Base-by-base conservation (phyloP, 208 protist genomes). In the Sergeia podlipaevii region DNA sequence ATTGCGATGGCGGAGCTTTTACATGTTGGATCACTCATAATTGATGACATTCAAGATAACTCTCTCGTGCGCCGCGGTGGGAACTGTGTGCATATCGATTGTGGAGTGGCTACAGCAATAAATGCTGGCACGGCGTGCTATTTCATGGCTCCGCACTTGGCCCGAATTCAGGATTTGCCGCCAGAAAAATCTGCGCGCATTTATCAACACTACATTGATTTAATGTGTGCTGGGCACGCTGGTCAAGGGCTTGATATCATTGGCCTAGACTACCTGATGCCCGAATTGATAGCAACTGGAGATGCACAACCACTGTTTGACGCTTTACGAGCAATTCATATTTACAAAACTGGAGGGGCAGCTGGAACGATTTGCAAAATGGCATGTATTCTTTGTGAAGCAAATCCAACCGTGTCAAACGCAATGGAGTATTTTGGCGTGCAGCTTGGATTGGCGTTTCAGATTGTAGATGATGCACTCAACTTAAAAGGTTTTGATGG, bases 21-120 rank as follows among this genome's bases (percentile, higher is more conserved):
- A 4, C 83, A 91, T 50, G 69, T 80, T 13, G 83, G 83, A 17
- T 87, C 83, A 8, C 63, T 87, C 24, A 79, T 87, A 44, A 85
- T 91, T 38, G 79, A 91, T 43, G 83, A 91, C 55, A 79, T 91
- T 52, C 58, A 91, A 33, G 83, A 91, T 41, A 58, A 77, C 33
- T 86, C 83, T 8, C 23, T 68, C n/a, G 54, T 82, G 5, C 65
- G 83, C n/a, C 68, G 83, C 30, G 79, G 83, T 26, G 74, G 71
- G 23, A 28, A 53, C 5, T 74, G 70, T 43, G 70, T 71, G 7
- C 83, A 87, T 60, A n/a, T 79, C 6, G 66, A 66, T 18, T 77
- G 74, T 51, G 79, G 79, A 11, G 34, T 83, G 15, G 38, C 73
- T 0, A 67, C 69, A 13, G 78, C 83, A 3, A 78, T 91, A 28